Evolutionary conservation across 352 stramenopile genomes (phyloP).

Genomic region (Pythium phragmitis): DNA sequence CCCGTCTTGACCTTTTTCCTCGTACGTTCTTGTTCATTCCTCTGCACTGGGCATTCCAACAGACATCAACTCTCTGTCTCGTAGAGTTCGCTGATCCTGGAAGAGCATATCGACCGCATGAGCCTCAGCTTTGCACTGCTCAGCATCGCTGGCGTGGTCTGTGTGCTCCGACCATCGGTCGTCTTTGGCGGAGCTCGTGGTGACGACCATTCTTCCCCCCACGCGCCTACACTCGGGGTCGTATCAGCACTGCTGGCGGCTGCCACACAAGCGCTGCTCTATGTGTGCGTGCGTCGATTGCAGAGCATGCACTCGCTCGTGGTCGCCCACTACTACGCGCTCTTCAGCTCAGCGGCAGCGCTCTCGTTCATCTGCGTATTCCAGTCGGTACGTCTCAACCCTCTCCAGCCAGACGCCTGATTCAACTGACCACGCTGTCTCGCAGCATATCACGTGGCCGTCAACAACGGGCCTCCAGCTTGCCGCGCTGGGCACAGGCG

Average conservation of each 20-base stretch:
- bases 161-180: conserved; percentile 39
- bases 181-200: conserved; percentile 36
- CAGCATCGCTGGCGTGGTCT: conserved; percentile 38
- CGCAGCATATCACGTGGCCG: conserved; percentile 32
- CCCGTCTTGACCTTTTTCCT: conserved; percentile 70
- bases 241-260: conserved; percentile 39
- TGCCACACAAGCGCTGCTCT: conserved; percentile 49
- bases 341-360: conserved; percentile 42
- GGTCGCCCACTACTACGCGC: conserved; percentile 61
- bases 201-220: conserved; percentile 3
- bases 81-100: conserved; percentile 28
- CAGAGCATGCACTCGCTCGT: conserved; percentile 44
- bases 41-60: neutral
- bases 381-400: conserved; percentile 34
- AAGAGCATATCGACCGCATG: conserved; percentile 33
- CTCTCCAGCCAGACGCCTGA: neutral
- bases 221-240: conserved; percentile 33
- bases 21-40: conserved; percentile 24
- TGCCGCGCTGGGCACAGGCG: conserved; percentile 41
- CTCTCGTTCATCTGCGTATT: conserved; percentile 40
- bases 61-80: neutral
- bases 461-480: conserved; percentile 41
- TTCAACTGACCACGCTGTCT: neutral
- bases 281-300: conserved; percentile 47
- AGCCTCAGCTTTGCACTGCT: conserved; percentile 34